phyloP scores from a whole-genome alignment of 2,329 filamentous ascomycete species.

The Neophaeococcomyces aloes region DNA sequence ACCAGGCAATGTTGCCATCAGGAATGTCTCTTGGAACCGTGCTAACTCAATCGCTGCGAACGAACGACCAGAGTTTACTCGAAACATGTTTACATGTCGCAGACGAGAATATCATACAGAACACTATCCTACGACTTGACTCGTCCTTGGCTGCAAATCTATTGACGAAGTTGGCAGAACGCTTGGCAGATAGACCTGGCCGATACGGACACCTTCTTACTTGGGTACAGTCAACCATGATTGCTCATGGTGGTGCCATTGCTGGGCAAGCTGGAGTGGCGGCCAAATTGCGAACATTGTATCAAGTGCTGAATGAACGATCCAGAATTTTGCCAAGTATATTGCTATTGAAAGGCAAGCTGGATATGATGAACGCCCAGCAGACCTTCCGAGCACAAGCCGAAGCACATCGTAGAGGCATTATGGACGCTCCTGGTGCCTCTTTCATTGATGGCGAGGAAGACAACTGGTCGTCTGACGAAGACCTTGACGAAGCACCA shows the following conservation, averaged over 20 bases:
- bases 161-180: slow-evolving; percentile 72
- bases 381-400: slow-evolving; percentile 67
- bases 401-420: slow-evolving; percentile 42
- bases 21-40: slow-evolving; percentile 80
- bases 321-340: slow-evolving; percentile 72
- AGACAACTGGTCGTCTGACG: slow-evolving; percentile 30
- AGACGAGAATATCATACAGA: slow-evolving; percentile 65
- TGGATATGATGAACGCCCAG: slow-evolving; percentile 88
- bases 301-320: slow-evolving; percentile 78
- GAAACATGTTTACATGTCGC: slow-evolving; percentile 82
- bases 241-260: slow-evolving; percentile 83
- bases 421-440: slow-evolving; percentile 45
- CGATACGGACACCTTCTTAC: slow-evolving; percentile 81
- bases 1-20: slow-evolving; percentile 49
- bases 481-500: slow-evolving; percentile 27
- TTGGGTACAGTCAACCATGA: slow-evolving; percentile 92
- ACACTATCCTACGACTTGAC: slow-evolving; percentile 83
- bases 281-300: slow-evolving; percentile 64
- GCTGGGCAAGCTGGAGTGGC: slow-evolving; percentile 77
- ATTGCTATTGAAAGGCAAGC: slow-evolving; percentile 81
- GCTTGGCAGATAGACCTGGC: slow-evolving; percentile 76
- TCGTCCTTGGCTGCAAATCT: slow-evolving; percentile 70
- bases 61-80: slow-evolving; percentile 78
- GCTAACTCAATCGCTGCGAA: slow-evolving; percentile 84
- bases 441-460: slow-evolving; percentile 79